Percentiles rank a stretch among this genome's conserved stretches.
These are phyloP conservation scores for Phylloporus rhodoxanthus DNA, from an alignment of 768 basidiomycete genomes.

Conservation along the genomic window DNA sequence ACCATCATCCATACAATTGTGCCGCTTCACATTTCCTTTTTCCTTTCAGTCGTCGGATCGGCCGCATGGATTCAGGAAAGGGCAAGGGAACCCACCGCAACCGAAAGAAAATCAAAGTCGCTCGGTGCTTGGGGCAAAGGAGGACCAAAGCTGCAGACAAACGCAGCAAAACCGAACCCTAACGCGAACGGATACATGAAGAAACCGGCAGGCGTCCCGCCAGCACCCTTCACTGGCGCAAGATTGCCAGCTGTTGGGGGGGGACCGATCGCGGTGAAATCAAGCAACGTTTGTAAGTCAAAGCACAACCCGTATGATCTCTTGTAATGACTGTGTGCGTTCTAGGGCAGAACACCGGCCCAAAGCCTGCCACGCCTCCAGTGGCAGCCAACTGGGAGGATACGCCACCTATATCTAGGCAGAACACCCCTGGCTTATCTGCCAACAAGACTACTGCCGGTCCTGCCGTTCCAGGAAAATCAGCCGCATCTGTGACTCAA, in stretches of 20 bases:
- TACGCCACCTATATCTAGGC: conserved; percentile 10
- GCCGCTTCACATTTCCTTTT: conserved; percentile 2
- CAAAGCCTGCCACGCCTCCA: conserved; percentile 1
- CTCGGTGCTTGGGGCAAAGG: conserved; percentile 19
- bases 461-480: conserved; percentile 6
- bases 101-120: background rate
- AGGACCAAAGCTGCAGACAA: conserved; percentile 4
- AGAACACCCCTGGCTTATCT: conserved; percentile 11
- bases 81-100: conserved; percentile 4
- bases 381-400: conserved; percentile 20
- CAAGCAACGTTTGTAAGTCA: conserved; percentile 26
- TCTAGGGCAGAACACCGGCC: conserved; percentile 14
- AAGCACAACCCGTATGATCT: background rate
- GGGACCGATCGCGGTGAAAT: conserved; percentile 23
- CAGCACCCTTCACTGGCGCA: background rate
- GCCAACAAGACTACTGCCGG: background rate
- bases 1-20: background rate
- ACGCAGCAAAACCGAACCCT: conserved; percentile 6
- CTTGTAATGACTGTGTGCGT: background rate
- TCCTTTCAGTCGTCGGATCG: conserved; percentile 26
- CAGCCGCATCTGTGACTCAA: background rate
- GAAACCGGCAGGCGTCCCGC: conserved; percentile 8
- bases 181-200: conserved; percentile 6
- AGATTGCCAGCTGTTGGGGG: conserved; percentile 26
- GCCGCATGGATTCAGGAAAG: conserved; percentile 20